Conservation (phyloP, 352 stramenopile genomes). For the Phytophthora tubulina region DNA sequence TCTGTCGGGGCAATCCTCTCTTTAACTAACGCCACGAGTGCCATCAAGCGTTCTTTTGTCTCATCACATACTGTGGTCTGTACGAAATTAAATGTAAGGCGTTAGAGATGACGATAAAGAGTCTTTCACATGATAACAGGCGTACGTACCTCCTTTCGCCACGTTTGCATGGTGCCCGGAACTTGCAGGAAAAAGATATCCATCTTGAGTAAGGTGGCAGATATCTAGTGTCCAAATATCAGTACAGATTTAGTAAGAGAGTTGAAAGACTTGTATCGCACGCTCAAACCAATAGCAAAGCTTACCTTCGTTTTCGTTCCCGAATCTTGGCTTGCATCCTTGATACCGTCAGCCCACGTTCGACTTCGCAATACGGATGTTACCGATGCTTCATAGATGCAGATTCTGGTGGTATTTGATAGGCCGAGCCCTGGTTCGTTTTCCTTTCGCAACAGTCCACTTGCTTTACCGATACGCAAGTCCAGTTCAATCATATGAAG, state of each 20-base stretch:
- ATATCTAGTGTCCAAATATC: slow-evolving; percentile 42
- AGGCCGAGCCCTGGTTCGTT: not conserved
- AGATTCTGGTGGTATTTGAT: slow-evolving; percentile 13
- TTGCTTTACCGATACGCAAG: slow-evolving; percentile 55
- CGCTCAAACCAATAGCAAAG: slow-evolving; percentile 2
- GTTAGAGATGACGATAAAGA: not conserved
- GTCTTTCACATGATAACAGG: not conserved
- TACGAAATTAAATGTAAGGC: slow-evolving; percentile 11
- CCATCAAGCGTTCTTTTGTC: slow-evolving; percentile 41
- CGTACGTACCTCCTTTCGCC: slow-evolving; percentile 51
- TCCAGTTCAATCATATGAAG: slow-evolving; percentile 57
- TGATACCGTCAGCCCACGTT: slow-evolving; percentile 52
- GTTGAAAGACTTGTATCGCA: not conserved
- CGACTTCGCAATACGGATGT: slow-evolving; percentile 33
- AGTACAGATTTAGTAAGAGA: not conserved
- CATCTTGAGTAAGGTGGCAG: slow-evolving; percentile 65
- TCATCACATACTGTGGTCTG: slow-evolving; percentile 40
- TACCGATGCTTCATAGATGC: slow-evolving; percentile 41
- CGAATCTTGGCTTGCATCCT: slow-evolving; percentile 51
- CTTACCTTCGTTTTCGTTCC: slow-evolving; percentile 55
- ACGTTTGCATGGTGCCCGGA: slow-evolving; percentile 45
- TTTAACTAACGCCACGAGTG: slow-evolving; percentile 52
- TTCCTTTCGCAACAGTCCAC: slow-evolving; percentile 34
- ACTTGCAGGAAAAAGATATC: slow-evolving; percentile 75
- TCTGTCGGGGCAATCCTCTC: slow-evolving; percentile 44